Conservation (phyloP, 139 green algal genomes). For the Chlorella vulgaris region DNA sequence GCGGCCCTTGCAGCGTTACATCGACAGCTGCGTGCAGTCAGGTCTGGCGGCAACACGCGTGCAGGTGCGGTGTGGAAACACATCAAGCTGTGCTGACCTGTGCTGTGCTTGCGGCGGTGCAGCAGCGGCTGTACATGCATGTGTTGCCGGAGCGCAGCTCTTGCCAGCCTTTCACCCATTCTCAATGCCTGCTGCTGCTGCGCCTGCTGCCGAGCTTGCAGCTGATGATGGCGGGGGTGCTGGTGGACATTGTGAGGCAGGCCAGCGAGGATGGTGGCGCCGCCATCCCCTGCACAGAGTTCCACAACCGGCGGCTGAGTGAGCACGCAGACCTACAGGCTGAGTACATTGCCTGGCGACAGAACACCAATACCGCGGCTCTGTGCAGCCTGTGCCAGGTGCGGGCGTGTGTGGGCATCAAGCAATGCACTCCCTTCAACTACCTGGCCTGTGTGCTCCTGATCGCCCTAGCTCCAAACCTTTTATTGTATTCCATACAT, state of each 20-base stretch:
- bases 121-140: no score
- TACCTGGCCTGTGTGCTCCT: neutral
- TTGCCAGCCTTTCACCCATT: neutral
- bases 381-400: conserved; percentile 52
- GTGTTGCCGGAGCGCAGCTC: no score
- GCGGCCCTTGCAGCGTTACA: conserved; percentile 58
- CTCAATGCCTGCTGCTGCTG: neutral
- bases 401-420: neutral
- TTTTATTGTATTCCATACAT: no score
- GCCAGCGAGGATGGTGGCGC: conserved; percentile 46
- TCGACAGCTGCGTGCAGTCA: conserved; percentile 35
- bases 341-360: conserved; percentile 67
- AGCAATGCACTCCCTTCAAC: neutral
- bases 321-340: conserved; percentile 45
- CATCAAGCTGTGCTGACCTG: no score
- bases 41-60: conserved; percentile 43
- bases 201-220: neutral
- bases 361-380: neutral
- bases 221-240: conserved; percentile 36
- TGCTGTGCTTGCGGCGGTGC: neutral
- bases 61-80: conserved; percentile 42
- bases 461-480: no score
- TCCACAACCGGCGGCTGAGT: conserved; percentile 43
- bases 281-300: conserved; percentile 52
- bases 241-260: conserved; percentile 65